These are phyloP conservation scores for Sicyos edulis DNA, from an alignment of 306 rosid species.

Conservation along the genomic window DNA sequence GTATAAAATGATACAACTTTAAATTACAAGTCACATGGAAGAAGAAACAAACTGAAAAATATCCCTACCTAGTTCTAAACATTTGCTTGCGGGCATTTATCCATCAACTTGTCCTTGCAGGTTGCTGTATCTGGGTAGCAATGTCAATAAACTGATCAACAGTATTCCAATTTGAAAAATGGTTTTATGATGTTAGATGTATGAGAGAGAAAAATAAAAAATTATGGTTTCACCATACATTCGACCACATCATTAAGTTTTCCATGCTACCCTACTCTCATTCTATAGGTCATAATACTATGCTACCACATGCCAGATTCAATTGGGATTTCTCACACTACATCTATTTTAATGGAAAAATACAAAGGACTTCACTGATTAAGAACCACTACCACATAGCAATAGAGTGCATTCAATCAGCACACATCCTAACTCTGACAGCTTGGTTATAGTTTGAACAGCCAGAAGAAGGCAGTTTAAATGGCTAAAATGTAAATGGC, in stretches of 20 bases:
- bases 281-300: not conserved
- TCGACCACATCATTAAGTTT: no score
- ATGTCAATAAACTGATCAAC: not conserved
- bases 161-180: not conserved
- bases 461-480: constrained; percentile 1
- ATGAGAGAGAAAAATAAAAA: not conserved
- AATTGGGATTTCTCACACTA: not conserved
- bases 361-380: not conserved
- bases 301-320: constrained; percentile 2
- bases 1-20: not conserved
- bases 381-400: not conserved
- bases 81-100: not conserved
- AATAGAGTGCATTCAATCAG: not conserved
- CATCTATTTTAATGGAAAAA: constrained; percentile 9
- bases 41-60: not conserved
- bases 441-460: not conserved
- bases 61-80: not conserved
- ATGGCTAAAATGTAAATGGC: not conserved
- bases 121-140: not conserved
- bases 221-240: no score
- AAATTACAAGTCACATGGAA: not conserved
- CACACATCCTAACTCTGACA: not conserved
- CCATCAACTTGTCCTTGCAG: not conserved
- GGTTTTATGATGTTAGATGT: not conserved
- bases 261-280: not conserved